Base-by-base conservation (phyloP, 768 basidiomycete species). In the Daedaleopsis nitida region DNA sequence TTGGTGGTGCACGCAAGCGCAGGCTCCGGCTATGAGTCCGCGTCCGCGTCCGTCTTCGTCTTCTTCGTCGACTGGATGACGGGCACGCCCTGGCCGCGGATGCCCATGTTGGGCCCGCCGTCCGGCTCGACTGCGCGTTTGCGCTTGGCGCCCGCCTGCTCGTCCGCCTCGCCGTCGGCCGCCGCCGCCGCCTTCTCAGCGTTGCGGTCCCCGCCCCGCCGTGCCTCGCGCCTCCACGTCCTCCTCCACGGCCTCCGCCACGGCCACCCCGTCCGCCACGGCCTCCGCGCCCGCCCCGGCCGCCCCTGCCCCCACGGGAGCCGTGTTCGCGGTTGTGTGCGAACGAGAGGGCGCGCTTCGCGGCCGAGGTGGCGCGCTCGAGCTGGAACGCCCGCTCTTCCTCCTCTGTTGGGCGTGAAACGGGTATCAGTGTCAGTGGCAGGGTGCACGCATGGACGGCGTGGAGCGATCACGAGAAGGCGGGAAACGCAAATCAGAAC, bases 121-220 rank as follows among this genome's bases (percentile, higher is more conserved):
- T 92, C 91, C 1, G 89, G 90, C 69, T 92, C 91, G 0, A 89
- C 78, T 1, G 81, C 86, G 42, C 89, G 83, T 72, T 92, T 93
- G 60, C 91, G 78, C 77, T 93, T 93, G 65, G 88, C 88, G 32
- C 89, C 89, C 1, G 76, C 72, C 60, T 77, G 77, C 44, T 83
- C 84, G 9, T 77, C 81, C 5, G 70, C 77, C 12, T 66, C 68
- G 3, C 68, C 62, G 19, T 70, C 1, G 14, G 57, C 44, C 11
- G 63, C 55, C 1, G 63, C 55, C 1, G 53, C 32, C 10, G 63
- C 39, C 27, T 65, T 66, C 21, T 62, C 61, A 37, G 38, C 54
- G 47, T 49, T 49, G 55, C 59, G 56, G 17, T 59, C 62, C 47
- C 59, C 71, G 16, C 56, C 62, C 59, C 71, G 16, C 56, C 62